Evolutionary conservation across 345 rosid species (phyloP), one percentile per base, ranked within the genome.

Genomic region (Ceriops tagal): DNA sequence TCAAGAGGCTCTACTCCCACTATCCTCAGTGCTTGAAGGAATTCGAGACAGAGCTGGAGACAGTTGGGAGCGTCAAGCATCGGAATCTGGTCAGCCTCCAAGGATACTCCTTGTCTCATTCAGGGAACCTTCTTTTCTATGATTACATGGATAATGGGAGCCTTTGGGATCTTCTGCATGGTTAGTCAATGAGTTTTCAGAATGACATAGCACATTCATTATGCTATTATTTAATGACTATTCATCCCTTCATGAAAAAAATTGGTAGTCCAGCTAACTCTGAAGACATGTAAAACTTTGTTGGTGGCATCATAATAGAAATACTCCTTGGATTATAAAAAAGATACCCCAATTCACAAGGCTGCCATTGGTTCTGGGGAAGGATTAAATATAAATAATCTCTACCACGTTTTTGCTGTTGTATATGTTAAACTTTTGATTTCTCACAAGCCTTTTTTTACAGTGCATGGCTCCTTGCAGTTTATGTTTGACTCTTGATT

Each of bases 101-200:
- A 82, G 98, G 91, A 43, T 95, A 87, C 74, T 88, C 99, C 1
- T 72, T 95, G 30, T 92, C 99, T 20, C 82, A 88, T 34, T 79
- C 80, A 4, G 97, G 98, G 20, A 87, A 91, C 75, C 96, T 95
- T 76, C 90, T 95, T 30, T 95, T 95, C 82, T 95, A 95, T 59
- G 99, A 95, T 73, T 95, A 87, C 66, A 90, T 95, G 98, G 99
- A 95, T 32, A 95, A 87, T 76, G 99, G 99, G 65, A 95, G 98
- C 77, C 97, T 95, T 62, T 92, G 96, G 96, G 99, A 92, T 85
- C 85, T 87, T 58, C 96, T 92, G 71, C 99, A 95, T 58, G 96
- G 99, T 89, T 61, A 71, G 85, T 39, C 46, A 39, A 39, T 3
- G 46, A 39, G 46, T 11, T 39, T 39, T 10, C 46, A 10, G 46